A percentile compares a stretch with the other conserved stretches of the same genome.
Evolutionary conservation across 257 asterid species (phyloP).

Genomic region (Lavandula angustifolia): DNA sequence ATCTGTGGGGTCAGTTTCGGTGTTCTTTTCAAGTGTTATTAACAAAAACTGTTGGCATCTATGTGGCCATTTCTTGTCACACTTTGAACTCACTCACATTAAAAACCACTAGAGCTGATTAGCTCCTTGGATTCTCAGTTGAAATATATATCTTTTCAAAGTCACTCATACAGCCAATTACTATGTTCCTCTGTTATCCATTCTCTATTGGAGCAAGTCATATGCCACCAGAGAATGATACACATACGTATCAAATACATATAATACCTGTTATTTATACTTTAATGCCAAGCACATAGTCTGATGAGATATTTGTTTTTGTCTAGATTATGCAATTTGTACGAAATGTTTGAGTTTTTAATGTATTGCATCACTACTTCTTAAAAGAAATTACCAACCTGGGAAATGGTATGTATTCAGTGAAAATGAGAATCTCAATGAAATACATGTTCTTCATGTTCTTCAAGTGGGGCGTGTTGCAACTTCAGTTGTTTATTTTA

Average conservation of each 20-base stretch:
- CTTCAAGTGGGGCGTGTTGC: neutral
- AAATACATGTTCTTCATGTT: neutral
- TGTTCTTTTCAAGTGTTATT: neutral
- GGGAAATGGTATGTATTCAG: neutral
- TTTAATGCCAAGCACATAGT: neutral
- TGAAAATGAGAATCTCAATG: too few relatives aligned
- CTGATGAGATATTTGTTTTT: constrained; percentile 12
- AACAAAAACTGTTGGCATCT: neutral
- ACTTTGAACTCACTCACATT: neutral
- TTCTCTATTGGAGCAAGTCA: neutral
- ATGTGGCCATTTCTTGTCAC: neutral
- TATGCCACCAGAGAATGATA: constrained; percentile 3
- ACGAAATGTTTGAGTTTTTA: neutral
- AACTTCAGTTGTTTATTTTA: neutral
- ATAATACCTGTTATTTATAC: neutral
- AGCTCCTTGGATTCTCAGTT: neutral
- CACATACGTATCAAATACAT: neutral
- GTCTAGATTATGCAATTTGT: constrained; percentile 10
- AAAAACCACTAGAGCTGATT: neutral
- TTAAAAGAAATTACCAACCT: neutral
- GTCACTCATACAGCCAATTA: constrained; percentile 2
- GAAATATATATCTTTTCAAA: neutral
- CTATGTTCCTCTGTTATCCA: neutral
- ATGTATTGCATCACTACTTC: neutral
- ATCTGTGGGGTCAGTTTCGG: neutral